Conservation (phyloP, 176 grass and related monocot species). For the Themeda triandra region DNA sequence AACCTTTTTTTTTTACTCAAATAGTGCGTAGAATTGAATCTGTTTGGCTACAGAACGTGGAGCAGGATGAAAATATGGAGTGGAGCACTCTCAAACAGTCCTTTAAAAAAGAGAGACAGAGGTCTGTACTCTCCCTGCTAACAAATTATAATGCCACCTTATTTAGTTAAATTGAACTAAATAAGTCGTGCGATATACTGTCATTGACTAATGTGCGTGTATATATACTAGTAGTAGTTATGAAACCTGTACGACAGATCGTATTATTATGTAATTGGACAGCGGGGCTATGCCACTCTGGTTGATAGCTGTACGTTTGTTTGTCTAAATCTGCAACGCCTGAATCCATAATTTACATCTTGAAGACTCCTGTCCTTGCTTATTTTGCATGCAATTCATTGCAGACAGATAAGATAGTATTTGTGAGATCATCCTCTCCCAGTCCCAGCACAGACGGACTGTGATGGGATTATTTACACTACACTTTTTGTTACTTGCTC, state of each 20-base stretch:
- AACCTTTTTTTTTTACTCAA: no score
- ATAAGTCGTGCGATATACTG: no score
- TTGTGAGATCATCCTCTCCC: background rate
- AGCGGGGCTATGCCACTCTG: background rate
- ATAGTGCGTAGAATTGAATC: no score
- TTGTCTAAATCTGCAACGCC: background rate
- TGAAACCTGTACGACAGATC: background rate
- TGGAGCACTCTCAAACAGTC: no score
- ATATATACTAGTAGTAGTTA: background rate
- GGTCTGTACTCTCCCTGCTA: no score
- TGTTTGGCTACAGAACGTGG: no score
- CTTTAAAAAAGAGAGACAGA: no score
- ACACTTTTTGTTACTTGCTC: background rate
- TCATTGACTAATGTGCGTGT: background rate
- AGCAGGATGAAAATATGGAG: no score
- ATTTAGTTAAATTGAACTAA: no score
- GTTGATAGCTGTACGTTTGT: background rate
- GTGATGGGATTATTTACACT: background rate
- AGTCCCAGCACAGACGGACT: background rate
- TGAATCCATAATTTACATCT: background rate
- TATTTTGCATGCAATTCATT: background rate
- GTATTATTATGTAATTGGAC: no score
- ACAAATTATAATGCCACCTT: no score
- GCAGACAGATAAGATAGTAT: no score
- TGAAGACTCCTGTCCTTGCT: background rate